Conservation (phyloP, 2,329 filamentous ascomycete genomes). For the Penicillium glabrum region DNA sequence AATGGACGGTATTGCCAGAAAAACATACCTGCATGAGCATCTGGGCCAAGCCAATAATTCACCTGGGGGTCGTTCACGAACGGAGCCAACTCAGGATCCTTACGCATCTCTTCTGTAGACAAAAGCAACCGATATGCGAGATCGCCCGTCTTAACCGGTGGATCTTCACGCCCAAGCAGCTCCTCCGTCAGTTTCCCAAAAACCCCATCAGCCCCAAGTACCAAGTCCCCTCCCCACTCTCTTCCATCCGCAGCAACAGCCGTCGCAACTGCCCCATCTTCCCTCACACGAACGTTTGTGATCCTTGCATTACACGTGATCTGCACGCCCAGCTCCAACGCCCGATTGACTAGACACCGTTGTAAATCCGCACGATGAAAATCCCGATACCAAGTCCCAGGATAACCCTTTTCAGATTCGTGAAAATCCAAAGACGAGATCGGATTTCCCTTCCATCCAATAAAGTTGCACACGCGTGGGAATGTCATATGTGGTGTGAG, state of each 20-base stretch:
- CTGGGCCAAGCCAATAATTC: conserved; percentile 57
- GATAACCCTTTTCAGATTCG: conserved; percentile 39
- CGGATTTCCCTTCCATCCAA: conserved; percentile 54
- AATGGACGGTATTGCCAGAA: neutral
- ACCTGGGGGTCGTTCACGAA: conserved; percentile 51
- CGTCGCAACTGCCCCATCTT: conserved; percentile 35
- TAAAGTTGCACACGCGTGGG: conserved; percentile 49
- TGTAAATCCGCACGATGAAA: conserved; percentile 58
- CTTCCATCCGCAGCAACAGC: conserved; percentile 32
- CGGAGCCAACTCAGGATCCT: conserved; percentile 46
- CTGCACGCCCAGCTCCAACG: conserved; percentile 49
- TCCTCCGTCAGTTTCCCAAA: conserved; percentile 41
- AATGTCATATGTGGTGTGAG: conserved; percentile 43
- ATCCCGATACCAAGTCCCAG: conserved; percentile 49
- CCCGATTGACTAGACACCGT: conserved; percentile 47
- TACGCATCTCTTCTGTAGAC: conserved; percentile 48
- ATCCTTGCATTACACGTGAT: conserved; percentile 49
- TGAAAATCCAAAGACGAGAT: conserved; percentile 52
- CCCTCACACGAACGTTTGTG: conserved; percentile 37
- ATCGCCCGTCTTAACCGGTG: conserved; percentile 55
- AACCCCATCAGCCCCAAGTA: conserved; percentile 29
- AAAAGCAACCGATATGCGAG: conserved; percentile 57
- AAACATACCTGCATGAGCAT: conserved; percentile 45
- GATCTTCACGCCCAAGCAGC: conserved; percentile 46
- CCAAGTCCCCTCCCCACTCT: conserved; percentile 24